Conservation (phyloP, 306 rosid genomes). For the Pachyrhizus erosus region DNA sequence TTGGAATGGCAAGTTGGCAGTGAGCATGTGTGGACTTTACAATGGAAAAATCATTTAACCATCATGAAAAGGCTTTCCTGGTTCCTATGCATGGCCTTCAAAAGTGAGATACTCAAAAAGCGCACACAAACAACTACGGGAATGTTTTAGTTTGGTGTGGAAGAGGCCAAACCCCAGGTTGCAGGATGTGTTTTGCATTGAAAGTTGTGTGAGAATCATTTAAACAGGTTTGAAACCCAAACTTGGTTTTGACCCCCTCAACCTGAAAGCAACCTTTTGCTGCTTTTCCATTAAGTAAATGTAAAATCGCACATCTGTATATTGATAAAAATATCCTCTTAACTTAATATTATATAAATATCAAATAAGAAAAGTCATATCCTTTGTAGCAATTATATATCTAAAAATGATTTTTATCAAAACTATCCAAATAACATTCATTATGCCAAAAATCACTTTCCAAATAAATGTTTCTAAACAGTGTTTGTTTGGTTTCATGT, state of each 20-base stretch:
- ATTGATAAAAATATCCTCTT: not conserved
- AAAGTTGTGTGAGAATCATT: not conserved
- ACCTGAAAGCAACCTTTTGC: not conserved
- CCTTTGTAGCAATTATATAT: not conserved
- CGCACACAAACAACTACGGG: not conserved
- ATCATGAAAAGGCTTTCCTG: not conserved
- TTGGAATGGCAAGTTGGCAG: not conserved
- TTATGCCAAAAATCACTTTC: not conserved
- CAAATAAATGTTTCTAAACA: not conserved
- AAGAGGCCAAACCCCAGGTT: too few relatives aligned
- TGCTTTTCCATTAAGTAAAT: not conserved
- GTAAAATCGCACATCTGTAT: not conserved
- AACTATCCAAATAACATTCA: not conserved
- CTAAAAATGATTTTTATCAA: not conserved
- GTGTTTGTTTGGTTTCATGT: not conserved
- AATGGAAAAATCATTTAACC: slow-evolving; percentile 8
- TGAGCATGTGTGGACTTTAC: not conserved
- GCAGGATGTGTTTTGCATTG: not conserved
- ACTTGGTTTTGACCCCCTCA: too few relatives aligned
- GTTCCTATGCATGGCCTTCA: slow-evolving; percentile 18
- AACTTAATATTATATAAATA: not conserved
- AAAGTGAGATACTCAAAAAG: slow-evolving; percentile 11
- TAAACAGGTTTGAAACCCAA: not conserved
- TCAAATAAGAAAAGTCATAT: not conserved
- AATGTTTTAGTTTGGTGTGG: too few relatives aligned